Base-by-base conservation (phyloP, 768 basidiomycete genomes). In the Collybia sordida region DNA sequence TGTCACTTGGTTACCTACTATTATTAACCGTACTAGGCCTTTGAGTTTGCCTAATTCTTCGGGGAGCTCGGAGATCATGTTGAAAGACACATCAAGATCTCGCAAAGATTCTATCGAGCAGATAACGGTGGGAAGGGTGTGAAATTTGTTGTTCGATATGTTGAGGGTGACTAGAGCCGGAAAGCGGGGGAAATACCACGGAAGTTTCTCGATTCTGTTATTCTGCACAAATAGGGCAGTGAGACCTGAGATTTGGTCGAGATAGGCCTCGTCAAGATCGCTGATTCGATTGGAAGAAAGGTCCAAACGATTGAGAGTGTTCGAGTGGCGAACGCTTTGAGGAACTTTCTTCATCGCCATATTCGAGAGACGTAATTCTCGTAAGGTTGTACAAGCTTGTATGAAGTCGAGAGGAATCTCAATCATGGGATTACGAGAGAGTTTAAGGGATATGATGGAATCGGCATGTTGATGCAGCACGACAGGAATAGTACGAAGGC, bases 331-430 rank as follows among this genome's bases (percentile, higher is more conserved):
- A 8, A 98, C 81, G 50, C 83, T 88, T 47, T 83, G 83, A 0
- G 97, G 97, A 0, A 98, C 88, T 54, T 88, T 86, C 69, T 96
- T 97, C 79, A 98, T 88, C 11, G 90, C 91, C 89, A 96, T 96
- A 56, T 91, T 83, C 8, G 88, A 86, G 35, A 99, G 73, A 6
- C 86, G 83, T 37, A 99, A 81, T 59, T 97, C 94, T 49, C 86
- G 85, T 7, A 99, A 80, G 4, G 75, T 80, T 1, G 81, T 81
- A 62, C 93, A 96, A 4, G 87, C 82, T 66, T 97, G 91, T 50
- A 97, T 87, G 64, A 99, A 99, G 68, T 98, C 97, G 43, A 93
- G 84, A 0, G 96, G 97, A 28, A 98, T 88, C 66, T 98, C 95
- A 47, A 95, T 80, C 82, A 96, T 92, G 2, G 95, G 93, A 63